Evolutionary conservation across 305 asterid species (phyloP), one percentile per base, ranked within the genome.

Genomic region (Fraxinus greggii): DNA sequence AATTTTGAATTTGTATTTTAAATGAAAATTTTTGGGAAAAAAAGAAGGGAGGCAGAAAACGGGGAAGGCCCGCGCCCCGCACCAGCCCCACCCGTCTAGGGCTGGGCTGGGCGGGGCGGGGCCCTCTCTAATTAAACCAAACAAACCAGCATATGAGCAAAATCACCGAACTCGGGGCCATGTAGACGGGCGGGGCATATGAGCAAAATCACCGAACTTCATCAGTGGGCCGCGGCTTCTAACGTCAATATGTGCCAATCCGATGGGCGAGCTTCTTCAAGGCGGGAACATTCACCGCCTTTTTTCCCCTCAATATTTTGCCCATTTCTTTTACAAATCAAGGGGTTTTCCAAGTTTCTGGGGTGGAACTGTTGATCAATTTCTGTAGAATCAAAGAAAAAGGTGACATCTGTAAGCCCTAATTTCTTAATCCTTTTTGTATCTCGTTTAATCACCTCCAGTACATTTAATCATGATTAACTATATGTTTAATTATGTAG

Each of bases 261-360:
- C n/a, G 33, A 63, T 3, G 72, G 72, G 3, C 7, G 32, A 24
- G 72, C 17, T 63, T 69, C 38, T 29, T 69, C n/a, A 69, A 72
- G 83, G 94, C 92, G 94, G 94, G 94, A 88, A 85, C 0, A 23
- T 61, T 61, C 7, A 23, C 86, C 94, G 92, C 94, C 90, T 56
- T 77, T 76, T 32, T 59, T 36, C 0, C 61, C 5, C 51, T 78
- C 78, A 40, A 10, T 8, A 38, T 48, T 28, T 69, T 40, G 31
- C 35, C 45, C n/a, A 1, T 56, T 81, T 28, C 21, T 28, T 32
- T 33, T 42, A 29, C 29, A 54, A 4, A 23, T 32, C 63, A 12
- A 81, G 79, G 79, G 82, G 80, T 42, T 84, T 48, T 48, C n/a
- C 21, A 29, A 1, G 23, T 51, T 29, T 79, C 38, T 13, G 5